These are phyloP conservation scores for Botrytis aclada DNA, from an alignment of 2,329 filamentous ascomycete species.

Conservation along the genomic window DNA sequence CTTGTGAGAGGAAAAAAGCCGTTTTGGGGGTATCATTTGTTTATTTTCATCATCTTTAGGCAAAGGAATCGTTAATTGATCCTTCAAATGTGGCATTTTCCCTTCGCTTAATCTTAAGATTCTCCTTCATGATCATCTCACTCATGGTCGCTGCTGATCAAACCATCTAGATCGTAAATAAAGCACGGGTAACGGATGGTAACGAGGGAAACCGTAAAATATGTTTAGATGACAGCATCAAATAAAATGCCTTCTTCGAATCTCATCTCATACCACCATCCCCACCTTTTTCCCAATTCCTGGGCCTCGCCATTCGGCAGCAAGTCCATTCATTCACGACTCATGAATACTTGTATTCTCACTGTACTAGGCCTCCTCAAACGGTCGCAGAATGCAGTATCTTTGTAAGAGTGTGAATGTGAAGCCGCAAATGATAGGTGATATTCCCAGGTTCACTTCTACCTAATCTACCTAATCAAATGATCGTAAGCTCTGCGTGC, in stretches of 20 bases:
- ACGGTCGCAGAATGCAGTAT: constrained; percentile 20
- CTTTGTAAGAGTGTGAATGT: constrained; percentile 18
- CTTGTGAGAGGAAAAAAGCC: constrained; percentile 8
- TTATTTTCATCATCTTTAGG: constrained; percentile 1
- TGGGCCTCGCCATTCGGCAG: not conserved
- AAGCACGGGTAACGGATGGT: constrained; percentile 3
- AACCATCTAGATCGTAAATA: constrained; percentile 2
- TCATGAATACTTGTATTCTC: constrained; percentile 14
- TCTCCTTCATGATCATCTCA: constrained; percentile 14
- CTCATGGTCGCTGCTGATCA: constrained; percentile 12
- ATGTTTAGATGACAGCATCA: not conserved
- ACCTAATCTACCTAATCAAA: constrained; percentile 27
- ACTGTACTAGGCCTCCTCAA: constrained; percentile 13
- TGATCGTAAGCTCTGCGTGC: constrained; percentile 22
- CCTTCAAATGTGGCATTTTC: not conserved
- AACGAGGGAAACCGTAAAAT: not conserved
- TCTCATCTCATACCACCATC: constrained; percentile 1
- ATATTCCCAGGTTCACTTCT: constrained; percentile 12
- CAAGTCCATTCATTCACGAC: constrained; percentile 1
- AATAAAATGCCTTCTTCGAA: not conserved
- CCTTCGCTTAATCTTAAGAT: constrained; percentile 9
- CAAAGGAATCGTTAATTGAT: not conserved
- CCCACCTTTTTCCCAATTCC: constrained; percentile 4
- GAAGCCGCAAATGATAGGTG: constrained; percentile 26
- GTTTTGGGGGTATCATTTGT: constrained; percentile 6